These are phyloP conservation scores for Pseudotulostoma volvatum DNA, from an alignment of 495 filamentous ascomycete genomes.

Conservation along the genomic window DNA sequence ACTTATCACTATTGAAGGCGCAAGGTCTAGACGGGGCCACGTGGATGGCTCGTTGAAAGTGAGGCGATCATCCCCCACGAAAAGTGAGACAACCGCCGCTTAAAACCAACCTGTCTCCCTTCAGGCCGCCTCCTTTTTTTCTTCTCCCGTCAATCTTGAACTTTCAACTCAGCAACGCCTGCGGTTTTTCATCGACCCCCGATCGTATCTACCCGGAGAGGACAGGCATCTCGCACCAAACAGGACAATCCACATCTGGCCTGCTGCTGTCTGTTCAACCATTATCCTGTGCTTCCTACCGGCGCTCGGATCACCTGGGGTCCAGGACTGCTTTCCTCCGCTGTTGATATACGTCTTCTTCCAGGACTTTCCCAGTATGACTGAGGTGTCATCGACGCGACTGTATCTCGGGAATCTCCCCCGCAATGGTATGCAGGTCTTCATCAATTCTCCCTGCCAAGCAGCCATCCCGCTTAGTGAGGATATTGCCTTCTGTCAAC, in stretches of 20 bases:
- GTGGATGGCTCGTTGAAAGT: constrained; percentile 22
- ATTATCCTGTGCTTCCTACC: too few relatives aligned
- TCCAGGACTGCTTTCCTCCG: too few relatives aligned
- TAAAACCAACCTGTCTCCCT: constrained; percentile 1
- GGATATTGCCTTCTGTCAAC: constrained; percentile 3
- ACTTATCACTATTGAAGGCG: background rate
- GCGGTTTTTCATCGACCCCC: background rate
- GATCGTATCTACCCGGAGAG: background rate
- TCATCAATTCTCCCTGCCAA: constrained; percentile 15
- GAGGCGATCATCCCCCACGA: too few relatives aligned
- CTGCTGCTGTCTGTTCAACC: too few relatives aligned
- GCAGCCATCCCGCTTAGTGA: constrained; percentile 3
- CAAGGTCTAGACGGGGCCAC: constrained; percentile 18
- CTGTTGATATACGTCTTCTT: too few relatives aligned
- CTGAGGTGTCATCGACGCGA: constrained; percentile 74
- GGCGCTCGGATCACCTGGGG: too few relatives aligned
- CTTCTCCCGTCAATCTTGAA: background rate
- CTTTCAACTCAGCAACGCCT: background rate
- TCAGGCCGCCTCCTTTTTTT: constrained; percentile 7
- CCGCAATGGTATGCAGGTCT: constrained; percentile 67
- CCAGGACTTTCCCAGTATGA: constrained; percentile 26
- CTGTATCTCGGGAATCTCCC: constrained; percentile 97
- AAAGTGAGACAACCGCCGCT: background rate
- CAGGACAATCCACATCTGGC: too few relatives aligned
- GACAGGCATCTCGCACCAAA: constrained; percentile 1